Evolutionary conservation across 331 rosid species (phyloP), one percentile per base, ranked within the genome.

Genomic region (Stylosanthes scabra): DNA sequence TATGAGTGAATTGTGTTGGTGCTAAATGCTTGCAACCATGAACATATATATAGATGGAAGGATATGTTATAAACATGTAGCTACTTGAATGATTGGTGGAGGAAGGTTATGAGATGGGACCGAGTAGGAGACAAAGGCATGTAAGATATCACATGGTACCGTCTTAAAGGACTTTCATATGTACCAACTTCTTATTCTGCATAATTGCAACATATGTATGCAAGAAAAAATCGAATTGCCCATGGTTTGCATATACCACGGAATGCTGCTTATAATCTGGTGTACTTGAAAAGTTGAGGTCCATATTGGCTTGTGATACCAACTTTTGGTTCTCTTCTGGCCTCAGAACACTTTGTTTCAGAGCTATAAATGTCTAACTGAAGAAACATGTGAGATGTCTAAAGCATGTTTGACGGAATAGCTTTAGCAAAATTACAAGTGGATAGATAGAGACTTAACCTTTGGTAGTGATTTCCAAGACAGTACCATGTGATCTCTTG

Each of bases 401-500:
- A 65, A 63, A 46, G 57, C 54, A 41, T 79, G 83, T 27, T 37
- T 40, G 13, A 27, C 37, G 25, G 12, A 5, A 2, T 11, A 67
- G 62, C 40, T 16, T 29, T 3, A 40, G 0, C 11, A 42, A 9
- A 42, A 42, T 11, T 8, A 11, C 34, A 68, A 68, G 37, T 50
- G 12, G 54, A 27, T 59, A 20, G 39, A 28, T 34, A 34, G 39
- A 34, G 39, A 34, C 56, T 44, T 62, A 64, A 46, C 60, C 63
- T 37, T 6, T 47, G 58, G 75, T 28, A 39, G 56, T 46, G 16
- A 51, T 55, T 11, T 68, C 11, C 37, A 44, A 71, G 81, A 63
- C 85, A 83, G 68, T 41, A 51, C 82, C 88, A 84, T 82, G 86
- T 86, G 86, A 73, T 77, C 51, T 60, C 54, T 40, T 65, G 76